These are phyloP conservation scores for Rubus idaeus DNA, from an alignment of 306 rosid genomes.

Conservation along the genomic window DNA sequence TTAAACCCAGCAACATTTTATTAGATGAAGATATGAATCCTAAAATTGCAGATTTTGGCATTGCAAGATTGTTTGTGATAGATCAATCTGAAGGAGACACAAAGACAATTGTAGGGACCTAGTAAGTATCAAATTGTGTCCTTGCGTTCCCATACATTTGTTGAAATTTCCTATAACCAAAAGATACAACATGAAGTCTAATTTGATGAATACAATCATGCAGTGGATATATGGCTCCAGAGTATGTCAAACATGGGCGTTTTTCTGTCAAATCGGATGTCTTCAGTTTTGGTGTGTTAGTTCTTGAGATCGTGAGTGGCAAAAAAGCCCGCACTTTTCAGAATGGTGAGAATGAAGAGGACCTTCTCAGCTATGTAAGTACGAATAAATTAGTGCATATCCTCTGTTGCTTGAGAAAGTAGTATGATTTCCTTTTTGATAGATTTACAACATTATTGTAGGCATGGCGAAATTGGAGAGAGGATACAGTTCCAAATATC, in stretches of 20 bases:
- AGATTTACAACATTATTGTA: neutral
- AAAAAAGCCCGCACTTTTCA: neutral
- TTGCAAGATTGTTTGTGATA: conserved; percentile 34
- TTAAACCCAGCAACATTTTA: conserved; percentile 43
- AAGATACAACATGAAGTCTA: neutral
- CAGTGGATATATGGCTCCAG: conserved; percentile 35
- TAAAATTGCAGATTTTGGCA: conserved; percentile 50
- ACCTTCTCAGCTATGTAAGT: conserved; percentile 18
- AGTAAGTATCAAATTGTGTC: conserved; percentile 30
- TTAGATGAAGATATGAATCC: conserved; percentile 39
- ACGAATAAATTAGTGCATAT: neutral
- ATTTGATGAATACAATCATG: neutral
- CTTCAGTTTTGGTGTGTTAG: conserved; percentile 18
- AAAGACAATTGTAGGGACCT: conserved; percentile 42
- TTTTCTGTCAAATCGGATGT: conserved; percentile 32
- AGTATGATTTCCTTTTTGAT: neutral
- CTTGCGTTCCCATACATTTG: neutral
- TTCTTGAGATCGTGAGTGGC: conserved; percentile 26
- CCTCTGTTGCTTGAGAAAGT: neutral
- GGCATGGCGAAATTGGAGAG: conserved; percentile 34
- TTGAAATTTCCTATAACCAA: too few species aligned
- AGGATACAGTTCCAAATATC: neutral
- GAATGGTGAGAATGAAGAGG: neutral
- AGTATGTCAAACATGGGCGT: neutral
- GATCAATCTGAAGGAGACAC: conserved; percentile 36